Evolutionary conservation across 768 basidiomycete genomes (phyloP), one percentile per base, ranked within the genome.

Genomic region (Suillus weaverae): DNA sequence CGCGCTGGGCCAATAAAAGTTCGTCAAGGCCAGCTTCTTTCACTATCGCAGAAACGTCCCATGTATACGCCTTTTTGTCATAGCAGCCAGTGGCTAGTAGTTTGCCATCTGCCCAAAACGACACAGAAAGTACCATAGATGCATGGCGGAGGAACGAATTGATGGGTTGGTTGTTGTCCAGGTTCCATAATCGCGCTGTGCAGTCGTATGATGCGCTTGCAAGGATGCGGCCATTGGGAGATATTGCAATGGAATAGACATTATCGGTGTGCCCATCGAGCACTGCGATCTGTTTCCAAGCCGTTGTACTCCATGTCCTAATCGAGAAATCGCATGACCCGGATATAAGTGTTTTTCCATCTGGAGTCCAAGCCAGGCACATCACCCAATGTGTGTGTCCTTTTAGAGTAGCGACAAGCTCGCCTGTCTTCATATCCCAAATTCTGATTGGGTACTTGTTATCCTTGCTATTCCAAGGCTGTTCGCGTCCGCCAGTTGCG

Each of bases 311-410:
- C n/a, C 44, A 46, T 46, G 10, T n/a, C 9, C 20, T 44, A 2
- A 44, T 44, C 5, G 10, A 44, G 4, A 0, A 0, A 11, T 44
- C n/a, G 1, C 0, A 0, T n/a, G 44, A 44, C n/a, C 44, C 44
- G 20, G 44, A 44, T 1, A 11, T 22, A 46, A 46, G n/a, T 0
- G 8, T 11, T 44, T 9, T n/a, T n/a, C 44, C 44, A 46, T 46
- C n/a, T 5, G 10, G 44, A 10, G 20, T 43, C 43, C 43, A 43
- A 43, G 20, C 20, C 9, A 43, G 44, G 44, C 44, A 46, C 4
- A 2, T 0, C 44, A 46, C 44, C n/a, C 4, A 11, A n/a, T 11
- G 0, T n/a, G 44, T 22, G 22, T 50, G 22, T 26, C 6, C 22
- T 13, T 46, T 2, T 2, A 46, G 44, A 46, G 44, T n/a, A 0